A percentile compares a stretch with the other conserved stretches of the same genome.
phyloP scores from a whole-genome alignment of 176 grass and related monocot species.

The Avena insularis region DNA sequence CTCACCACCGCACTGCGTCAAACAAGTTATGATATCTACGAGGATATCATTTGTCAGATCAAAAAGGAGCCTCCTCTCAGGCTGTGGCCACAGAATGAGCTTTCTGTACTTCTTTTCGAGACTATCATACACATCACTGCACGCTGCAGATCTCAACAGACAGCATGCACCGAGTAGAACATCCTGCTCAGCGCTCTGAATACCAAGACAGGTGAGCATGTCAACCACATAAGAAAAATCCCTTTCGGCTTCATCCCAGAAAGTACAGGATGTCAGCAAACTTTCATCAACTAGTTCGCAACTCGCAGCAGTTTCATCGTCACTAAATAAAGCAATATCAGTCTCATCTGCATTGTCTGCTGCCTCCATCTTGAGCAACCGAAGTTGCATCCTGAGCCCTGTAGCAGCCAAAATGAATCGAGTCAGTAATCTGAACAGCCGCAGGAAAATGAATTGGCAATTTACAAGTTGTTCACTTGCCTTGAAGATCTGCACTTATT shows the following conservation, averaged over 20 bases:
- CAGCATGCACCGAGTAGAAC: slow-evolving; percentile 29
- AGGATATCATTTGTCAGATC: slow-evolving; percentile 59
- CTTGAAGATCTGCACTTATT: slow-evolving; percentile 84
- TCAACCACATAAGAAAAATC: slow-evolving; percentile 67
- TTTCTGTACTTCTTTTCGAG: slow-evolving; percentile 67
- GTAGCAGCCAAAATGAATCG: slow-evolving; percentile 24
- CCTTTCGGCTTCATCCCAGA: slow-evolving; percentile 63
- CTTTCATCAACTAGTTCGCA: slow-evolving; percentile 29
- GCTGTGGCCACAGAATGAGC: slow-evolving; percentile 50
- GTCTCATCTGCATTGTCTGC: slow-evolving; percentile 41
- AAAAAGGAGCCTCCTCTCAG: slow-evolving; percentile 72
- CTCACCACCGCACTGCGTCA: neutral
- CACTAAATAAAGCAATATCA: slow-evolving; percentile 40
- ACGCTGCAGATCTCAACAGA: slow-evolving; percentile 32
- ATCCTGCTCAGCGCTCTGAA: slow-evolving; percentile 44
- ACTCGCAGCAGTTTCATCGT: slow-evolving; percentile 45
- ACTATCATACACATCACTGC: slow-evolving; percentile 38
- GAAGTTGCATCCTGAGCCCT: slow-evolving; percentile 86
- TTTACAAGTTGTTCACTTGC: slow-evolving; percentile 42
- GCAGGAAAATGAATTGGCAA: neutral
- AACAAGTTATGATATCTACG: slow-evolving; percentile 19
- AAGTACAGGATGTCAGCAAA: slow-evolving; percentile 30
- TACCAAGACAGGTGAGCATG: slow-evolving; percentile 48
- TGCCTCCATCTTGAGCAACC: slow-evolving; percentile 69
- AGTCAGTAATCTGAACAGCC: neutral